Evolutionary conservation across 2,329 filamentous ascomycete species (phyloP), one percentile per base, ranked within the genome.

Genomic region (Talaromyces pinophilus): DNA sequence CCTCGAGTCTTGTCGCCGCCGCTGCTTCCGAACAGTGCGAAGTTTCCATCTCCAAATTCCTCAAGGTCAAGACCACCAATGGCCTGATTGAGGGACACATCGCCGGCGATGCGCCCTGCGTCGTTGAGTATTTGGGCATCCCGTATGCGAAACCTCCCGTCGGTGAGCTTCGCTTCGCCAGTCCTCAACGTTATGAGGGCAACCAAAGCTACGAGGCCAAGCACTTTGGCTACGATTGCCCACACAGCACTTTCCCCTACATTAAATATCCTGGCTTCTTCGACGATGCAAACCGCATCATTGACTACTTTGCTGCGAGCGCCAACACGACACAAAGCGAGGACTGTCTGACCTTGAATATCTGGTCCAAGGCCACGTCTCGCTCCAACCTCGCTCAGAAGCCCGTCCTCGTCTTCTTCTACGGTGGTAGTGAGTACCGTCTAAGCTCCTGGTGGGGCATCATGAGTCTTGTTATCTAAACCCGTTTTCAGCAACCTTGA

Each of bases 351-450:
- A 64, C 63, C 44, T 38, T 64, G 22, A 64, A 64, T 15, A 57
- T 64, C n/a, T 64, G 63, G 63, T 48, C 63, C 10, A 64, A 59
- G 42, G 11, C 40, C 17, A 46, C 63, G 0, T 48, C n/a, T 59
- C 65, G 65, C 13, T 67, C 71, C 17, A 30, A 46, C 42, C 25
- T 44, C 6, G 59, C 59, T 19, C 38, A 19, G 19, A 76, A 78
- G 42, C 75, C 79, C 1, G 77, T 82, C 5, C 70, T 82, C 35
- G 72, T 82, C 2, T 78, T 76, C 62, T 73, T 82, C 62, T 77
- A 82, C 66, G 80, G 80, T 44, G 80, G 79, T 50, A 72, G 78
- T 76, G 64, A 66, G 76, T 72, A 30, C 6, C 28, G 3, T 11
- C 3, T n/a, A 17, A 48, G n/a, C 19, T 22, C 22, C 40, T 48